phyloP scores from a whole-genome alignment of 106 monocot species.

The Acorus calamus region DNA sequence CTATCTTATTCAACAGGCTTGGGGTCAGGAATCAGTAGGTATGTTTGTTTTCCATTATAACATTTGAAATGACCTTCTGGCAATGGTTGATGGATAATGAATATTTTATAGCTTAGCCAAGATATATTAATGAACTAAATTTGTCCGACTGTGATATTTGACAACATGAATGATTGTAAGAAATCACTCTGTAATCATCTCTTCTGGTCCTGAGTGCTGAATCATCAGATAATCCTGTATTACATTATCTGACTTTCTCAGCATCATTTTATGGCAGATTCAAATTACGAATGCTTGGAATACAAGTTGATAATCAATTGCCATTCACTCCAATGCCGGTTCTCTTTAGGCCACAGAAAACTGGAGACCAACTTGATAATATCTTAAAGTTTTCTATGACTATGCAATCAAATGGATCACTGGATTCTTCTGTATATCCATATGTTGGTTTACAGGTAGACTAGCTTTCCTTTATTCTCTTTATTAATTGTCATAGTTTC shows the following conservation, averaged over 20 bases:
- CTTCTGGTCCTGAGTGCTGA: no score
- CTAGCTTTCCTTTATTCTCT: background rate
- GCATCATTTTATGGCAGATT: constrained; percentile 44
- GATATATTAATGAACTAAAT: no score
- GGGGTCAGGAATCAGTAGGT: constrained; percentile 88
- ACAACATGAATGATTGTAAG: no score
- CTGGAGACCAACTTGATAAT: constrained; percentile 54
- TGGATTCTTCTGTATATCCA: constrained; percentile 73
- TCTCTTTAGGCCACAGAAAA: constrained; percentile 53
- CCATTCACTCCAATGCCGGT: constrained; percentile 96
- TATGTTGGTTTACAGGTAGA: constrained; percentile 77
- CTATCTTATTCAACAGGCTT: constrained; percentile 81
- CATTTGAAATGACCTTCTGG: background rate
- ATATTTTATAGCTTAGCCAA: background rate
- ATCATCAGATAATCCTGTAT: background rate
- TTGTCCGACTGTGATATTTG: no score
- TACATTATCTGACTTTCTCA: constrained; percentile 2
- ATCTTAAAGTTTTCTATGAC: constrained; percentile 71
- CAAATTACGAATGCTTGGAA: constrained; percentile 60
- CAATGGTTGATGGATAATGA: background rate
- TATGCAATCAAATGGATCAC: constrained; percentile 67
- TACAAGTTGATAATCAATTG: constrained; percentile 89
- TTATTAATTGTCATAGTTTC: background rate
- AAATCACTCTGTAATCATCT: no score
- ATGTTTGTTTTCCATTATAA: constrained; percentile 1